Percentiles rank a stretch among this genome's conserved stretches.
phyloP scores from a whole-genome alignment of 495 filamentous ascomycete species.

The Daldinia decipiens region DNA sequence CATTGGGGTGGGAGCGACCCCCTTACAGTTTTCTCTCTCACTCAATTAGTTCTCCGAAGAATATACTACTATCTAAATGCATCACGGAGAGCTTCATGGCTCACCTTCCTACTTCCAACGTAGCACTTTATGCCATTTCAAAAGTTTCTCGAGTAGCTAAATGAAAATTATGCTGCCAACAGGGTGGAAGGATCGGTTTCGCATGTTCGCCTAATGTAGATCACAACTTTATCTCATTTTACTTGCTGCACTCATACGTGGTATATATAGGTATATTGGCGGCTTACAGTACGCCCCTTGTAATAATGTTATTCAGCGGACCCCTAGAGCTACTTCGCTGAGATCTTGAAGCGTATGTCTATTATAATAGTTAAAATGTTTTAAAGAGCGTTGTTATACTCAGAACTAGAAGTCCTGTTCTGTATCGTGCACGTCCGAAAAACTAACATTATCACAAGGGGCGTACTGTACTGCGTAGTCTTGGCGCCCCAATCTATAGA shows the following conservation, averaged over 20 bases:
- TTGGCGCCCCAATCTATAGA: conserved; percentile 13
- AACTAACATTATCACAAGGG: too few species aligned
- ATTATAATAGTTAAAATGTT: too few species aligned
- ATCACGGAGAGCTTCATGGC: neutral
- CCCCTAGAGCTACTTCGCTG: too few species aligned
- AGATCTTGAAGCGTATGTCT: too few species aligned
- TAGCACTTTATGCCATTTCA: neutral
- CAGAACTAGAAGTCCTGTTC: too few species aligned
- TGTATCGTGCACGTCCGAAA: too few species aligned
- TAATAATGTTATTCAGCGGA: too few species aligned
- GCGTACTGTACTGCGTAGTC: neutral
- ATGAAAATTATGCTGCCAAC: neutral
- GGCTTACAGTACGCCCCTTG: too few species aligned
- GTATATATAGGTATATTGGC: too few species aligned
- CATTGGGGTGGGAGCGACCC: neutral
- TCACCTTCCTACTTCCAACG: neutral
- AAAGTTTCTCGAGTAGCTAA: neutral
- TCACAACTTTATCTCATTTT: conserved; percentile 2
- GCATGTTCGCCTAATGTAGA: neutral
- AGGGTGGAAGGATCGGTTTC: neutral
- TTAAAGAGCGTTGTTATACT: too few species aligned
- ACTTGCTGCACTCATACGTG: neutral
- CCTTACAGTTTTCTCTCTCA: neutral
- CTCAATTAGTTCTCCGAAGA: neutral
- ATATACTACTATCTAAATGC: neutral